A percentile compares a stretch with the other conserved stretches of the same genome.
Conservation (phyloP, 2,329 filamentous ascomycete genomes). For the Aspergillus sp. region DNA sequence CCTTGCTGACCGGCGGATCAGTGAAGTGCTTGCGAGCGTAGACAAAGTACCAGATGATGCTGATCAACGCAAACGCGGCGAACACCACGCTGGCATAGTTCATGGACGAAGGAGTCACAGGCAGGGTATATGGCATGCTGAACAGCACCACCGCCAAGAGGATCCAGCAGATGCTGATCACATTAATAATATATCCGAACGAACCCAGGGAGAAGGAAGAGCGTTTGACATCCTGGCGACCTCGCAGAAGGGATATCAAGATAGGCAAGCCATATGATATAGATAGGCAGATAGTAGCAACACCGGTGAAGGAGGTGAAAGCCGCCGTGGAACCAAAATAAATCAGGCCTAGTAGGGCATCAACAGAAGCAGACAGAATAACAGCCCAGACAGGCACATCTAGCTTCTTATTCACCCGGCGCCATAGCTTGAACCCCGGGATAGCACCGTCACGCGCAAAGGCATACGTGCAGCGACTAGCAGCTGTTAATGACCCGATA, state of each 20-base stretch:
- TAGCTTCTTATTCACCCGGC: conserved; percentile 62
- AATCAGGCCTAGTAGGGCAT: conserved; percentile 72
- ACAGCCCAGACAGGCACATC: conserved; percentile 71
- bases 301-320: conserved; percentile 77
- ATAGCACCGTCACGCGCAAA: conserved; percentile 75
- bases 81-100: conserved; percentile 69
- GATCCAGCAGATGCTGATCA: conserved; percentile 70
- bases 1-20: conserved; percentile 48
- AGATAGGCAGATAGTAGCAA: conserved; percentile 75
- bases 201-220: conserved; percentile 68
- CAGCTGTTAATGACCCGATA: conserved; percentile 71
- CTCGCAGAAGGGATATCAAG: conserved; percentile 66
- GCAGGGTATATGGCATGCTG: conserved; percentile 68
- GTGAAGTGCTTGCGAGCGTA: conserved; percentile 65
- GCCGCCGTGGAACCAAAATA: conserved; percentile 76
- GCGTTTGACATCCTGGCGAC: conserved; percentile 62
- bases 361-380: conserved; percentile 65
- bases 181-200: conserved; percentile 68
- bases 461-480: conserved; percentile 72
- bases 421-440: conserved; percentile 67
- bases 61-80: conserved; percentile 60
- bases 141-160: conserved; percentile 68
- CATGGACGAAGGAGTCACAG: conserved; percentile 58
- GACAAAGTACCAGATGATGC: conserved; percentile 62
- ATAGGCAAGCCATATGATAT: conserved; percentile 76